Base-by-base conservation (phyloP, 2,329 filamentous ascomycete genomes). In the Nemania diffusa region DNA sequence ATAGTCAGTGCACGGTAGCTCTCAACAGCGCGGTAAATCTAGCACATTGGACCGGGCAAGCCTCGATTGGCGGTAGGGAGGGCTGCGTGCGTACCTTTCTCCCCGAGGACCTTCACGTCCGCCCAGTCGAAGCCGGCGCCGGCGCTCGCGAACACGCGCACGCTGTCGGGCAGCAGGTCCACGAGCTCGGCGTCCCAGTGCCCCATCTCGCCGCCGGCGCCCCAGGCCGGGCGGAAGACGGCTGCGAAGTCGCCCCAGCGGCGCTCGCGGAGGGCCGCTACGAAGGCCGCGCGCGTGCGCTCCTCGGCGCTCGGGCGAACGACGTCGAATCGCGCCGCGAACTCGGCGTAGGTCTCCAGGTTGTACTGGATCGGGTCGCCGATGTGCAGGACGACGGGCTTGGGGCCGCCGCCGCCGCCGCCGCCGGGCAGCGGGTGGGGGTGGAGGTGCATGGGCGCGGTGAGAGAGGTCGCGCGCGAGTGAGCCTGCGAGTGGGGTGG, bases 341-440 rank as follows among this genome's bases (percentile, higher is more conserved):
- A 82, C 68, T 78, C 77, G 34, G 77, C 77, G 71, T 84, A 85
- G 0, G 82, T 84, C 1, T 79, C 76, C 0, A 78, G 81, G 70
- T 86, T 85, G 76, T 85, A 86, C 69, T 80, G 81, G 65, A 85
- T 77, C 8, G 83, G 80, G 75, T 94, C 92, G 69, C 92, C 93
- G 78, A 93, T 89, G 81, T 90, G 91, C 72, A 97, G 86, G 67
- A 96, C 90, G 70, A 90, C 86, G 51, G 79, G 83, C 67, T 78
- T 83, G 17, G 70, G 65, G 5, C 72, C 69, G n/a, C n/a, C n/a
- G n/a, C n/a, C n/a, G n/a, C n/a, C n/a, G n/a, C n/a, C n/a, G n/a
- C n/a, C n/a, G n/a, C n/a, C n/a, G n/a, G n/a, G n/a, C n/a, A n/a
- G n/a, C n/a, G n/a, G n/a, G n/a, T n/a, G n/a, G n/a, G n/a, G n/a